Evolutionary conservation across 1,139 yeast species (phyloP).

Genomic region (Lodderomyces parapsilosis): DNA sequence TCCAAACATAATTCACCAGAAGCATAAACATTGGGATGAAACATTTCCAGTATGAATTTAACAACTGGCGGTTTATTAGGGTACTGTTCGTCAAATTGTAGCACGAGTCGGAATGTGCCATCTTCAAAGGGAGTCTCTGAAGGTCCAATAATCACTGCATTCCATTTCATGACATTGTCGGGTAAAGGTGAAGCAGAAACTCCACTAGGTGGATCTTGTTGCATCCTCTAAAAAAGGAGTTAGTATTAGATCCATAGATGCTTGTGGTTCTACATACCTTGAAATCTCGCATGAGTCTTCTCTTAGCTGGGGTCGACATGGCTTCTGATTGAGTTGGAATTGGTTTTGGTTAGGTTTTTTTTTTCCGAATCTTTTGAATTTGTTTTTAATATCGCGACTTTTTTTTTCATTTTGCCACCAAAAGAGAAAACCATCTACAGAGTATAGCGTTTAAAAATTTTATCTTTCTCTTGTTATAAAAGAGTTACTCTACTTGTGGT

Average conservation of each 20-base stretch:
- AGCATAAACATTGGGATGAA: slow-evolving; percentile 97
- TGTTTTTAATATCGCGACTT: too few relatives aligned
- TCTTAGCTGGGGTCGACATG: slow-evolving; percentile 97
- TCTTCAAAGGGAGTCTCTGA: slow-evolving; percentile 98
- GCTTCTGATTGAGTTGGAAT: too few relatives aligned
- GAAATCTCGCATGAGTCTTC: slow-evolving; percentile 98
- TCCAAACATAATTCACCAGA: slow-evolving; percentile 95
- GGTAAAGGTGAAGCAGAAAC: slow-evolving; percentile 97
- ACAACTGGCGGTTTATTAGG: slow-evolving; percentile 97
- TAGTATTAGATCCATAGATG: background rate
- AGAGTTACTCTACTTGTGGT: slow-evolving; percentile 10
- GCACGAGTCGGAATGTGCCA: slow-evolving; percentile 84
- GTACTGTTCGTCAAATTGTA: slow-evolving; percentile 94
- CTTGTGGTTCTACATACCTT: slow-evolving; percentile 52
- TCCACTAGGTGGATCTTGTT: slow-evolving; percentile 97
- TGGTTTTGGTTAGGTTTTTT: background rate
- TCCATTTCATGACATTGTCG: slow-evolving; percentile 96
- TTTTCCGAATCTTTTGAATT: too few relatives aligned
- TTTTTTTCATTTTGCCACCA: background rate
- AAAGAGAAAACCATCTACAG: too few relatives aligned
- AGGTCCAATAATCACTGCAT: slow-evolving; percentile 97
- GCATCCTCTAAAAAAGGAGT: slow-evolving; percentile 65
- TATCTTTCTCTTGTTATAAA: background rate
- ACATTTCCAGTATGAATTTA: slow-evolving; percentile 89
- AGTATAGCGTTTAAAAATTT: background rate